Percentiles rank a stretch among this genome's conserved stretches.
Conservation (phyloP, 371 early-diverging fungal species). For the Vairimorpha necatrix region DNA sequence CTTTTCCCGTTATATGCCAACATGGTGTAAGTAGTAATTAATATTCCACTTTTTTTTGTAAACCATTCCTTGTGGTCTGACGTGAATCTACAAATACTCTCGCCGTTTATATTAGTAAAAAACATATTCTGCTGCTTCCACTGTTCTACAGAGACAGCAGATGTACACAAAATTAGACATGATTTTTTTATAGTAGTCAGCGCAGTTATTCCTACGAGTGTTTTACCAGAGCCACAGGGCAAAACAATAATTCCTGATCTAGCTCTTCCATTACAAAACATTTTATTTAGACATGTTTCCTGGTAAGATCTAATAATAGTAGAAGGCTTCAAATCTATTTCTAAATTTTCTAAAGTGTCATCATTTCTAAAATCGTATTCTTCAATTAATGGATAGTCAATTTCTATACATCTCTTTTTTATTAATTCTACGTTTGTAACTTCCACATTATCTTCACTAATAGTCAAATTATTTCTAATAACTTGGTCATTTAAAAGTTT, state of each 20-base stretch:
- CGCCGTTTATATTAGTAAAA: slow-evolving; percentile 84
- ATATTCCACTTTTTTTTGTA: slow-evolving; percentile 72
- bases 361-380: slow-evolving; percentile 97
- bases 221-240: slow-evolving; percentile 98
- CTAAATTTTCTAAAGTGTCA: slow-evolving; percentile 71
- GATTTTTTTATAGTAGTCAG: slow-evolving; percentile 94
- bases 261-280: slow-evolving; percentile 96
- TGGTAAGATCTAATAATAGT: slow-evolving; percentile 92
- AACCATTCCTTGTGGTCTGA: slow-evolving; percentile 82
- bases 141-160: slow-evolving; percentile 89
- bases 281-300: slow-evolving; percentile 91
- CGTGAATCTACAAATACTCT: slow-evolving; percentile 87
- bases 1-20: slow-evolving; percentile 85
- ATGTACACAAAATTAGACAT: slow-evolving; percentile 89
- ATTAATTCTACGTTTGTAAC: slow-evolving; percentile 69
- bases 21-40: slow-evolving; percentile 96
- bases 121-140: slow-evolving; percentile 90
- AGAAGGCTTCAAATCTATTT: slow-evolving; percentile 88
- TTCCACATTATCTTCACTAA: slow-evolving; percentile 56
- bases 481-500: slow-evolving; percentile 74
- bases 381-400: slow-evolving; percentile 92
- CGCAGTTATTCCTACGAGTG: slow-evolving; percentile 96
- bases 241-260: slow-evolving; percentile 96
- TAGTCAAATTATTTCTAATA: slow-evolving; percentile 67
- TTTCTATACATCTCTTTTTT: slow-evolving; percentile 81